Conservation (phyloP, 495 filamentous ascomycete genomes). For the Pyrenula massariospora region DNA sequence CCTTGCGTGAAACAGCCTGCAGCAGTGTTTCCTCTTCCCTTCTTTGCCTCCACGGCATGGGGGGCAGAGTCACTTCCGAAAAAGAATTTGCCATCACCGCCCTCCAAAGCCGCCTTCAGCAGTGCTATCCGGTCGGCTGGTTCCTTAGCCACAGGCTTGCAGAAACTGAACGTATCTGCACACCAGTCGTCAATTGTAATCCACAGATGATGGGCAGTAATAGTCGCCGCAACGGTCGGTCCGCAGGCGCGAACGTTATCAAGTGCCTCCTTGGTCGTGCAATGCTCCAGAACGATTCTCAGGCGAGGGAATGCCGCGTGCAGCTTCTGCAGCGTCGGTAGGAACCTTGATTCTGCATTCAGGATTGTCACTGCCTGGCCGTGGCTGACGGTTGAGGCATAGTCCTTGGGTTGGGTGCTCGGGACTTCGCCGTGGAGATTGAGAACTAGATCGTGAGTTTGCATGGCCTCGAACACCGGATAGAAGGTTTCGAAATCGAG, state of each 20-base stretch:
- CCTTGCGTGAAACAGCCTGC: constrained; percentile 88
- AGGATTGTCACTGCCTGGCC: constrained; percentile 45
- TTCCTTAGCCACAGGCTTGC: constrained; percentile 73
- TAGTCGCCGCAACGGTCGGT: constrained; percentile 40
- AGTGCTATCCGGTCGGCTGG: constrained; percentile 67
- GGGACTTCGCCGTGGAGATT: constrained; percentile 53
- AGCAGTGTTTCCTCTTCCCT: constrained; percentile 50
- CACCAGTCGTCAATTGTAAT: constrained; percentile 67
- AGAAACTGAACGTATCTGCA: constrained; percentile 70
- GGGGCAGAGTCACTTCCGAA: constrained; percentile 64
- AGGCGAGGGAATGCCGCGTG: constrained; percentile 67
- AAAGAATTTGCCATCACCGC: constrained; percentile 67
- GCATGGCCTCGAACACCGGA: constrained; percentile 72
- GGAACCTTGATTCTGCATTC: constrained; percentile 70
- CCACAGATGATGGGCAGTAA: constrained; percentile 64
- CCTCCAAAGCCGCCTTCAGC: constrained; percentile 51
- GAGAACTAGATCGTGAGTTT: constrained; percentile 49
- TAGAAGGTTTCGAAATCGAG: constrained; percentile 59
- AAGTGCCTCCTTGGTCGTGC: constrained; percentile 72
- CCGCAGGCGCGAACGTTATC: constrained; percentile 66
- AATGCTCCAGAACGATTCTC: constrained; percentile 68
- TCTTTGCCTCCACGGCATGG: constrained; percentile 64
- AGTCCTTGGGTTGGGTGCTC: constrained; percentile 14
- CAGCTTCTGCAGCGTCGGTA: constrained; percentile 62
- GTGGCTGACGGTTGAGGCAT: background rate